Percentiles rank a stretch among this genome's conserved stretches.
Evolutionary conservation across 768 basidiomycete species (phyloP).

Genomic region (Panus rudis): DNA sequence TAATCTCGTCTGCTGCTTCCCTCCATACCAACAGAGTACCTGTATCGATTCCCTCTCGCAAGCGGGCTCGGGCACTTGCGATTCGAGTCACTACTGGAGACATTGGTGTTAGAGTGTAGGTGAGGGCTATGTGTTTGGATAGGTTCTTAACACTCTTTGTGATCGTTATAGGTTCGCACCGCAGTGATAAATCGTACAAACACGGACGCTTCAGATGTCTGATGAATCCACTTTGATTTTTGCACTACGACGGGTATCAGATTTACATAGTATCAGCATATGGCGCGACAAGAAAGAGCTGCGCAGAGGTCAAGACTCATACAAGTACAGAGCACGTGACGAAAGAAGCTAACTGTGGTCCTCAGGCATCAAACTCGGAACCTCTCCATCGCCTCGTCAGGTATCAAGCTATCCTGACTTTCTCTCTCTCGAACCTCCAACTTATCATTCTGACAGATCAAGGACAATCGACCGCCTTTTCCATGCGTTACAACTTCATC

Average conservation of each 20-base stretch:
- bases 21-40: too few relatives aligned
- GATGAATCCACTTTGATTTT: too few relatives aligned
- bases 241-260: not conserved
- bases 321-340: not conserved
- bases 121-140: too few relatives aligned
- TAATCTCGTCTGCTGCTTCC: too few relatives aligned
- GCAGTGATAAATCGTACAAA: too few relatives aligned
- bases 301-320: not conserved
- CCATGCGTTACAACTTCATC: conserved; percentile 46
- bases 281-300: not conserved
- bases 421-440: conserved; percentile 46
- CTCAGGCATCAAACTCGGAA: conserved; percentile 7
- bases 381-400: conserved; percentile 33
- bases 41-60: too few relatives aligned
- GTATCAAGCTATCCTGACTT: conserved; percentile 35
- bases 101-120: too few relatives aligned
- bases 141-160: too few relatives aligned
- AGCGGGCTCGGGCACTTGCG: too few relatives aligned
- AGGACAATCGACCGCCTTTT: conserved; percentile 41
- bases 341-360: not conserved
- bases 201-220: too few relatives aligned
- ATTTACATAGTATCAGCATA: not conserved
- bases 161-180: too few relatives aligned
- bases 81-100: too few relatives aligned
- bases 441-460: conserved; percentile 40